phyloP scores from a whole-genome alignment of 129 eudicot species.

The Escallonia herrerae region DNA sequence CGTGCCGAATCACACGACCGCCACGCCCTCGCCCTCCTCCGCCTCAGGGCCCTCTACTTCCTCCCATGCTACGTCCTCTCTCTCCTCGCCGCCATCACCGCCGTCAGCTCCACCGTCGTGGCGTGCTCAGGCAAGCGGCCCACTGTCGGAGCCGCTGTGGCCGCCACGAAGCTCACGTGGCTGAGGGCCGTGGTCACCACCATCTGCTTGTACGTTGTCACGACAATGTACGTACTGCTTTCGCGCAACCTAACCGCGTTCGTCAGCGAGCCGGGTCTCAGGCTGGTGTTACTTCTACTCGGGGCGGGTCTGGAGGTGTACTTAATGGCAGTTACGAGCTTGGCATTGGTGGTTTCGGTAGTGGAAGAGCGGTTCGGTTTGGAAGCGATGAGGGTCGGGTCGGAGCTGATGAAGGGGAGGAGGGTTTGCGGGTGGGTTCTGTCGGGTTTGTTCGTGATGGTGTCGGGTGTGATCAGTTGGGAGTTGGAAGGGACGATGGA shows the following conservation, averaged over 20 bases:
- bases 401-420: constrained; percentile 9
- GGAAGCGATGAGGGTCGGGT: constrained; percentile 12
- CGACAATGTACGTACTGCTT: not conserved
- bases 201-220: not conserved
- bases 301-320: constrained; percentile 8
- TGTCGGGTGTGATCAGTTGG: constrained; percentile 7
- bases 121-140: not conserved
- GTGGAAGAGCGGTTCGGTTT: constrained; percentile 8
- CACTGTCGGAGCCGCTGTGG: not conserved
- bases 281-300: not conserved
- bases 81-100: not conserved
- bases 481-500: constrained; percentile 9
- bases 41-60: not conserved
- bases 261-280: not conserved
- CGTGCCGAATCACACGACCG: not conserved
- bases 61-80: constrained; percentile 7
- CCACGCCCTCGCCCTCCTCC: not conserved
- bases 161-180: constrained; percentile 4
- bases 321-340: constrained; percentile 5
- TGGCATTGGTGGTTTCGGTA: constrained; percentile 10
- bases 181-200: not conserved
- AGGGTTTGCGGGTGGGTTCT: constrained; percentile 12
- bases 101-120: not conserved
- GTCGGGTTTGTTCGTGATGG: constrained; percentile 11
- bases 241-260: not conserved